A percentile compares a stretch with the other conserved stretches of the same genome.
phyloP scores from a whole-genome alignment of 305 asterid genomes.

The Rubia peregrina region DNA sequence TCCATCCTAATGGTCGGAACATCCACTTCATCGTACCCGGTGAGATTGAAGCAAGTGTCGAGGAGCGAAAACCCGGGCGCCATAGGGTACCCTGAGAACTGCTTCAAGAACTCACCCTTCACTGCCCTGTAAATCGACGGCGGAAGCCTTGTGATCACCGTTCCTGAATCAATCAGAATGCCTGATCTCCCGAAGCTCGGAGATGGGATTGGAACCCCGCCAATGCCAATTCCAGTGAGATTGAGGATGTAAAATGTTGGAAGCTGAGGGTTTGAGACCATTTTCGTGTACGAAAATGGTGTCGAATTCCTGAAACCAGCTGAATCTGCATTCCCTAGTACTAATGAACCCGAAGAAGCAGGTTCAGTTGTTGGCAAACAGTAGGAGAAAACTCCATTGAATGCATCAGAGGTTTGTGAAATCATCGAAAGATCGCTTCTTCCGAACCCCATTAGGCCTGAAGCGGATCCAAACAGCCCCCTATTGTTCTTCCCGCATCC shows the following conservation, averaged over 20 bases:
- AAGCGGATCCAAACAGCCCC: slow-evolving; percentile 73
- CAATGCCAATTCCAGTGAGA: slow-evolving; percentile 54
- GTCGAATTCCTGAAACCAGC: slow-evolving; percentile 47
- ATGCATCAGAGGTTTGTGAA: slow-evolving; percentile 48
- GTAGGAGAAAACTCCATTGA: slow-evolving; percentile 73
- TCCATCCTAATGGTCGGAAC: slow-evolving; percentile 55
- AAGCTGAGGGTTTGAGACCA: slow-evolving; percentile 52
- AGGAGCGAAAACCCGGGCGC: slow-evolving; percentile 65
- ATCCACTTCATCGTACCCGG: slow-evolving; percentile 54
- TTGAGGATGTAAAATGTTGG: slow-evolving; percentile 56
- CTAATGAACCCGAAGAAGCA: slow-evolving; percentile 53
- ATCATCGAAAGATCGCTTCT: slow-evolving; percentile 63
- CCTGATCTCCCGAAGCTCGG: slow-evolving; percentile 39
- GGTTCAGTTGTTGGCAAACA: slow-evolving; percentile 58
- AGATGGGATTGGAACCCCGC: slow-evolving; percentile 40
- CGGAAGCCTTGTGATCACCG: slow-evolving; percentile 68
- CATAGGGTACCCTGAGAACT: slow-evolving; percentile 57
- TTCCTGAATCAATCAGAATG: slow-evolving; percentile 74
- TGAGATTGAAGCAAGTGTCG: slow-evolving; percentile 76
- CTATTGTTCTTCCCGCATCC: slow-evolving; percentile 71
- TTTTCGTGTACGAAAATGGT: slow-evolving; percentile 51
- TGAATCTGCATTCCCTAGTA: slow-evolving; percentile 39
- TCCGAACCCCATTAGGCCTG: slow-evolving; percentile 86
- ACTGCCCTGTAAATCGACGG: slow-evolving; percentile 57
- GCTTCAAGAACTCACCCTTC: slow-evolving; percentile 67